A percentile compares a stretch with the other conserved stretches of the same genome.
Evolutionary conservation across 1,139 yeast genomes (phyloP).

Genomic region (Saccharomyces hybrid): DNA sequence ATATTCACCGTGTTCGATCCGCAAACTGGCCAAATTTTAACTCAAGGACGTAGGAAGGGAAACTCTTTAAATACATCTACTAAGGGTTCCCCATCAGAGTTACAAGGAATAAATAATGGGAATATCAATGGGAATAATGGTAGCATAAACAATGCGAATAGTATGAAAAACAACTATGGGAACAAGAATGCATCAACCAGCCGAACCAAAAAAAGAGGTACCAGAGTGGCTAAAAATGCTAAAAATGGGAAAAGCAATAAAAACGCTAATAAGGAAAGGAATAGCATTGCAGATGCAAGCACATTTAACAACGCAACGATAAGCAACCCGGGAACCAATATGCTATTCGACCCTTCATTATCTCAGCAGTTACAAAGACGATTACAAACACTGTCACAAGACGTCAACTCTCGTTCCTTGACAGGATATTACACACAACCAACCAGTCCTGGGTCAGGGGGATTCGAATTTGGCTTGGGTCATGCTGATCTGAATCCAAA

Average conservation of each 20-base stretch:
- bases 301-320: conserved; percentile 12
- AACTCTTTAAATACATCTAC: conserved; percentile 12
- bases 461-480: conserved; percentile 13
- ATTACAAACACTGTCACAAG: conserved; percentile 24
- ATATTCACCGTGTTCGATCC: conserved; percentile 27
- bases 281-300: conserved; percentile 5
- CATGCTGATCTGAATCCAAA: conserved; percentile 7
- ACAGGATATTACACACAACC: conserved; percentile 30
- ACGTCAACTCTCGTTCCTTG: conserved; percentile 20
- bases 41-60: conserved; percentile 11
- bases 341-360: conserved; percentile 19
- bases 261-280: conserved; percentile 7
- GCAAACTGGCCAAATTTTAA: conserved; percentile 23
- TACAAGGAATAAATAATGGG: conserved; percentile 3
- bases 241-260: conserved; percentile 3
- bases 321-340: conserved; percentile 7
- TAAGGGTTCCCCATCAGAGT: conserved; percentile 13
- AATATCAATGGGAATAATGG: conserved; percentile 3
- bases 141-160: not conserved
- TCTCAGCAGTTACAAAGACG: conserved; percentile 26
- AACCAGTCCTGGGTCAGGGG: conserved; percentile 25
- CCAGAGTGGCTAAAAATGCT: not conserved
- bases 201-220: conserved; percentile 1
- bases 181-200: not conserved
- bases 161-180: not conserved